Percentiles rank a stretch among this genome's conserved stretches.
These are phyloP conservation scores for Claviceps fusiformis DNA, from an alignment of 2,329 filamentous ascomycete species.

Conservation along the genomic window DNA sequence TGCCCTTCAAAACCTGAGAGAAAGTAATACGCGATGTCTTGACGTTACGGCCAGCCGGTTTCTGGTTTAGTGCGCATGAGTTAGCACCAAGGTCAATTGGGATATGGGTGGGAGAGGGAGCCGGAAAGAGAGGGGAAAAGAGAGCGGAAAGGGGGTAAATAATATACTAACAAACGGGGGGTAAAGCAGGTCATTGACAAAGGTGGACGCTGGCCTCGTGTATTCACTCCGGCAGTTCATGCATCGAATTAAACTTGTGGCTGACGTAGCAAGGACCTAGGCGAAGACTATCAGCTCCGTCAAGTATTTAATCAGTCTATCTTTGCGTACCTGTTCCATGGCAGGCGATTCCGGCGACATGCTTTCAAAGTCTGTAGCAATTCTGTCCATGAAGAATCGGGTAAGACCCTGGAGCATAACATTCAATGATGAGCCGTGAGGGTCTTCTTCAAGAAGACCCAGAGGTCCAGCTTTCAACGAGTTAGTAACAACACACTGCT, in stretches of 20 bases:
- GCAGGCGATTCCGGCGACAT: conserved; percentile 47
- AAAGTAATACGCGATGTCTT: conserved; percentile 53
- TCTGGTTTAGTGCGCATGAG: conserved; percentile 19
- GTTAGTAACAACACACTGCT: neutral
- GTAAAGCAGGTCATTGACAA: conserved; percentile 78
- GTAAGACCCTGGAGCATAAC: conserved; percentile 77
- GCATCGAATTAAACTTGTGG: conserved; percentile 64
- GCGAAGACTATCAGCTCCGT: neutral
- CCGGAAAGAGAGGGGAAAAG: too few relatives aligned
- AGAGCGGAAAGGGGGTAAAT: neutral
- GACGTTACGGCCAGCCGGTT: conserved; percentile 32
- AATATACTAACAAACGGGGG: conserved; percentile 31
- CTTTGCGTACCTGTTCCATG: conserved; percentile 51
- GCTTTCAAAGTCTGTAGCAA: conserved; percentile 61
- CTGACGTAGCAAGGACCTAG: conserved; percentile 51
- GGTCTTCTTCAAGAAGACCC: conserved; percentile 73
- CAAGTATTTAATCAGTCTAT: neutral
- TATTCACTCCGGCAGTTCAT: conserved; percentile 81
- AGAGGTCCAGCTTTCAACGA: conserved; percentile 47
- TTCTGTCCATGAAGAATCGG: conserved; percentile 71
- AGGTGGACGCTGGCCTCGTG: conserved; percentile 61
- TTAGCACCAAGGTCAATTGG: neutral
- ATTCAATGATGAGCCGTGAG: conserved; percentile 58
- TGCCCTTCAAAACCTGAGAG: conserved; percentile 82
- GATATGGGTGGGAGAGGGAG: too few relatives aligned